Percentiles rank a stretch among this genome's conserved stretches.
These are phyloP conservation scores for Aspergillus caelatus DNA, from an alignment of 2,329 filamentous ascomycete genomes.

Conservation along the genomic window DNA sequence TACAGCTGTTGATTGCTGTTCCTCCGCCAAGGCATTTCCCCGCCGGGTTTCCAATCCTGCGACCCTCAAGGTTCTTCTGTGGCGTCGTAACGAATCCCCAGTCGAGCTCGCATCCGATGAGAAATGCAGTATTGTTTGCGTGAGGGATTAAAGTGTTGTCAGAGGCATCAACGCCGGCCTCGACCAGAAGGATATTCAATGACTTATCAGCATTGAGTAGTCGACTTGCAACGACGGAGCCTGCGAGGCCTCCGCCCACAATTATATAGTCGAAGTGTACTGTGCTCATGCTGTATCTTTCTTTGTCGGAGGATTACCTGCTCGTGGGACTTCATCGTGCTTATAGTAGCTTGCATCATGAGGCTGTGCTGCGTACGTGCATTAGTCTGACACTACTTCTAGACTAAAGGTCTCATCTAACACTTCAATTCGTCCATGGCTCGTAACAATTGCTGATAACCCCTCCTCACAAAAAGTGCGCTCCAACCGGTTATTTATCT, in stretches of 20 bases:
- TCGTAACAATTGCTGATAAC: neutral
- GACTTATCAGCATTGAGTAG: constrained; percentile 25
- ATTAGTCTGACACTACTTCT: neutral
- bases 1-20: constrained; percentile 34
- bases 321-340: neutral
- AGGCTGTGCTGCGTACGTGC: neutral
- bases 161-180: constrained; percentile 32
- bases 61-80: constrained; percentile 30
- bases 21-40: constrained; percentile 33
- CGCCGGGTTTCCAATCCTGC: constrained; percentile 29
- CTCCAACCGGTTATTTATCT: no score
- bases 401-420: neutral
- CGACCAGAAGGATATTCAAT: constrained; percentile 31
- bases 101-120: constrained; percentile 32
- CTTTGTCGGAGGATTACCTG: no score
- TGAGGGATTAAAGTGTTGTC: constrained; percentile 6
- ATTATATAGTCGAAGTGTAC: constrained; percentile 25
- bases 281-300: neutral
- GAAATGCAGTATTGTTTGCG: constrained; percentile 12
- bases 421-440: neutral
- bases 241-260: constrained; percentile 32
- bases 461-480: neutral
- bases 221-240: constrained; percentile 34
- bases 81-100: constrained; percentile 34
- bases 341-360: neutral